A percentile compares a stretch with the other conserved stretches of the same genome.
Evolutionary conservation across 768 basidiomycete genomes (phyloP).

Genomic region (Leccinum ochraceum): DNA sequence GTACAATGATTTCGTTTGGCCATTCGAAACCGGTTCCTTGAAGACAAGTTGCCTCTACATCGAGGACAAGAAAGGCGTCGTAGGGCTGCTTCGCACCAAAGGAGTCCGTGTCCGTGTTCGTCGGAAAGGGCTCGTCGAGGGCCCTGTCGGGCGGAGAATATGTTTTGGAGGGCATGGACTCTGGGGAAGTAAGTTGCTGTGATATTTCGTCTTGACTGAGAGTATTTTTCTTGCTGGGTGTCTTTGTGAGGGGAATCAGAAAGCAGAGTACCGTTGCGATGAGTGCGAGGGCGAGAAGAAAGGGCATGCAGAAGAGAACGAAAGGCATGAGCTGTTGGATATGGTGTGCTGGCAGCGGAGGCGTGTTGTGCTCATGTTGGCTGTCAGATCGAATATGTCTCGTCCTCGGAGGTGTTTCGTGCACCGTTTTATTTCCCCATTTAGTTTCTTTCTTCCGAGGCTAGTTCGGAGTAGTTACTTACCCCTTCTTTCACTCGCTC

Average conservation of each 20-base stretch:
- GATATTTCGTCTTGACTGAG: not conserved
- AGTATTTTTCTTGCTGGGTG: not conserved
- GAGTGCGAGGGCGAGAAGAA: conserved; percentile 14
- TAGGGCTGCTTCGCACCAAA: conserved; percentile 46
- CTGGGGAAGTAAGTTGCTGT: not conserved
- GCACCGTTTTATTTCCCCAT: conserved; percentile 15
- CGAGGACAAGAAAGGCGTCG: conserved; percentile 84
- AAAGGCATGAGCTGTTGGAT: conserved; percentile 9
- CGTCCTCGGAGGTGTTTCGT: not conserved
- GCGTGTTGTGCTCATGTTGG: conserved; percentile 33
- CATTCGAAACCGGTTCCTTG: conserved; percentile 69
- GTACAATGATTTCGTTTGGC: conserved; percentile 95
- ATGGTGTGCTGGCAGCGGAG: conserved; percentile 7
- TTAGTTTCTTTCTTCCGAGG: conserved; percentile 1
- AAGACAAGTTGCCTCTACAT: conserved; percentile 86
- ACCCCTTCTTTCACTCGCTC: not conserved
- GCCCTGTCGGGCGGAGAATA: conserved; percentile 12
- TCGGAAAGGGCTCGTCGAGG: conserved; percentile 5
- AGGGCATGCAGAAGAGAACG: conserved; percentile 11
- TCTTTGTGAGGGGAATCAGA: conserved; percentile 7
- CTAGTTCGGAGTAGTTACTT: not conserved
- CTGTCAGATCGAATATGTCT: conserved; percentile 10
- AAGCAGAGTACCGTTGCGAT: not conserved
- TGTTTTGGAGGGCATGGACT: conserved; percentile 22
- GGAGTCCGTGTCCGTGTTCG: conserved; percentile 14